Base-by-base conservation (phyloP, 2,329 filamentous ascomycete genomes). In the Fulvia fulva region DNA sequence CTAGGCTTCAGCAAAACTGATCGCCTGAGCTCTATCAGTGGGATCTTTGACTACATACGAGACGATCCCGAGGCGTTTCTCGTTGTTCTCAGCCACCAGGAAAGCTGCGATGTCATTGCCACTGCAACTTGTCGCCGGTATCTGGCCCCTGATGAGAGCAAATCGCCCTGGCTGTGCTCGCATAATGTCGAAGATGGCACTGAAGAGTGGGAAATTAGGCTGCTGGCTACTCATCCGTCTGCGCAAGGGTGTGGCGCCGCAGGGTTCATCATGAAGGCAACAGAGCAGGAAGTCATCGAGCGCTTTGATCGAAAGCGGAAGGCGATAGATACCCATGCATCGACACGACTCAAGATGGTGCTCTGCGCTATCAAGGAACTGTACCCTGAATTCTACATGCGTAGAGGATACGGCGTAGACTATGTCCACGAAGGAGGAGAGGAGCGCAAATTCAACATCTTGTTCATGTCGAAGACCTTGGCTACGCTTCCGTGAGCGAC, bases 141-240 rank as follows among this genome's bases (percentile, higher is more conserved):
- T 49, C 43, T 51, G 22, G 62, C 60, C 1, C 60, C 56, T 2
- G 11, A 52, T 8, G 46, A 58, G 8, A 44, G 19, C 8, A 46
- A 34, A 7, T n/a, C 41, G 1, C 59, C 55, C 11, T 64, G 62
- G 62, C 7, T 56, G 5, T 47, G 62, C 7, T 57, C 28, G 12
- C 21, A 46, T 2, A 32, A 50, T 5, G 51, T 59, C 5, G 56
- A 56, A 26, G n/a, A 51, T 7, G 62, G 53, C 9, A 53, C 37
- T 11, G 60, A 59, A 26, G 62, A 64, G 46, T 64, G 55, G 56
- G 60, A 63, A 19, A 22, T 63, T n/a, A 63, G 60, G 34, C 21
- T 64, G 11, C 60, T 63, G 58, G 57, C 54, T 7, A 57, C 56
- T 2, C 19, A 55, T 34, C 46, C 59, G 9, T 19, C 34, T 2